phyloP scores from a whole-genome alignment of 208 protist species.

The Balamuthia mandrillaris region DNA sequence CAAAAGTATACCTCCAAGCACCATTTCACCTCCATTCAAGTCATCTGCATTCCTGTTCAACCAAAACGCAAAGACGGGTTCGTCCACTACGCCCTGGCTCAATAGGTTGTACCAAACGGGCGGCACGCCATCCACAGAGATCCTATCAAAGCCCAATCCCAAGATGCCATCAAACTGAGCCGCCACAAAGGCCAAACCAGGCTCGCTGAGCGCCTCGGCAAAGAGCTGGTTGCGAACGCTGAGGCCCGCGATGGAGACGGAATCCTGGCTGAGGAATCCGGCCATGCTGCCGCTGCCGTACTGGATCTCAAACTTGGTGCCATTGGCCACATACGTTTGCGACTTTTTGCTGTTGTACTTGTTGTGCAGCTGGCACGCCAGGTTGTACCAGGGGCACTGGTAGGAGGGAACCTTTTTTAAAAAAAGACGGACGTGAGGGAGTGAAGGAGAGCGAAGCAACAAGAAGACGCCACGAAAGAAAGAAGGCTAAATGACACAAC shows the following conservation, averaged over 20 bases:
- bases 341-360: conserved; percentile 81
- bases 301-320: conserved; percentile 80
- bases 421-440: not conserved
- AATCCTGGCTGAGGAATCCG: conserved; percentile 84
- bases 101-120: conserved; percentile 79
- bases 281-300: conserved; percentile 87
- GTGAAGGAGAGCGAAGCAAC: not conserved
- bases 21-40: too few species aligned
- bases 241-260: conserved; percentile 76
- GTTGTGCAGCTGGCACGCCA: conserved; percentile 60
- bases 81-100: conserved; percentile 58
- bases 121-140: conserved; percentile 79
- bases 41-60: conserved; percentile 62
- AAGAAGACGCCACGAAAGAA: conserved; percentile 41
- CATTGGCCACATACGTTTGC: conserved; percentile 79
- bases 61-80: conserved; percentile 78
- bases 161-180: conserved; percentile 89
- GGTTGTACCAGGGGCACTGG: conserved; percentile 59
- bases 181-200: conserved; percentile 81
- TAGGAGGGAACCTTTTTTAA: conserved; percentile 36
- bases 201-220: conserved; percentile 82
- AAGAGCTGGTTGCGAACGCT: conserved; percentile 75
- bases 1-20: too few species aligned
- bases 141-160: conserved; percentile 76
- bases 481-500: conserved; percentile 53